A percentile compares a stretch with the other conserved stretches of the same genome.
These are phyloP conservation scores for Phlebiopsis gigantea DNA, from an alignment of 768 basidiomycete species.

Conservation along the genomic window DNA sequence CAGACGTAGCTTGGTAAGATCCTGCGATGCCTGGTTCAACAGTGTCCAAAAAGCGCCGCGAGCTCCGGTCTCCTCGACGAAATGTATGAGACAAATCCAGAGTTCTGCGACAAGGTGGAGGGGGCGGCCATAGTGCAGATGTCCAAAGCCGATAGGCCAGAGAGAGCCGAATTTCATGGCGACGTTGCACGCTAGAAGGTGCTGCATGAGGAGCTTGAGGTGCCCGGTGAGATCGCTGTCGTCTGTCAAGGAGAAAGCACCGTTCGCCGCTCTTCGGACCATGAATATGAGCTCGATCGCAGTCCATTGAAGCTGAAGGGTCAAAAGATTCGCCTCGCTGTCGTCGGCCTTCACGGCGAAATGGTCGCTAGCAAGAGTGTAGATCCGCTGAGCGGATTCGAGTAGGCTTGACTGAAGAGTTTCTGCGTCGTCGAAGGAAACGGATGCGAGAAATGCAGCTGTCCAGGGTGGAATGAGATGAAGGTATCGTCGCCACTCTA, in stretches of 20 bases:
- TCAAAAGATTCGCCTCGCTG: slow-evolving; percentile 31
- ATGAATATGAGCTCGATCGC: slow-evolving; percentile 51
- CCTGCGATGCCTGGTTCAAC: neutral
- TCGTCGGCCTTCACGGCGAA: slow-evolving; percentile 23
- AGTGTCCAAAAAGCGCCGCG: slow-evolving; percentile 3
- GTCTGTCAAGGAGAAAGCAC: neutral
- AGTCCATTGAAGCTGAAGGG: slow-evolving; percentile 57
- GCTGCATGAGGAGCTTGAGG: slow-evolving; percentile 35
- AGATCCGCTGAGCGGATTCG: slow-evolving; percentile 33
- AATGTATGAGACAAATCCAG: slow-evolving; percentile 71
- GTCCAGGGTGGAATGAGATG: slow-evolving; percentile 33
- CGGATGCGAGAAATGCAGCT: slow-evolving; percentile 37
- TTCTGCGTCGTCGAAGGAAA: slow-evolving; percentile 27
- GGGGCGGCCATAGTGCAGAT: slow-evolving; percentile 30
- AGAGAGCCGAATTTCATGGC: slow-evolving; percentile 37
- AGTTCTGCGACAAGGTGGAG: slow-evolving; percentile 46
- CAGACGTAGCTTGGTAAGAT: neutral
- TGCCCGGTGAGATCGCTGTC: slow-evolving; percentile 13
- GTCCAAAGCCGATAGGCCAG: slow-evolving; percentile 20
- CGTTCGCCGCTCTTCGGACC: slow-evolving; percentile 18
- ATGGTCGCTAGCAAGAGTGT: slow-evolving; percentile 33
- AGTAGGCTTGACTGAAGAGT: slow-evolving; percentile 30
- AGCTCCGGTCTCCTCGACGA: slow-evolving; percentile 20
- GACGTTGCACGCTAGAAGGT: slow-evolving; percentile 52
- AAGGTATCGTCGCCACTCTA: slow-evolving; percentile 18